Percentiles rank a stretch among this genome's conserved stretches.
Conservation (phyloP, 768 basidiomycete genomes). For the Infundibulicybe gibba region DNA sequence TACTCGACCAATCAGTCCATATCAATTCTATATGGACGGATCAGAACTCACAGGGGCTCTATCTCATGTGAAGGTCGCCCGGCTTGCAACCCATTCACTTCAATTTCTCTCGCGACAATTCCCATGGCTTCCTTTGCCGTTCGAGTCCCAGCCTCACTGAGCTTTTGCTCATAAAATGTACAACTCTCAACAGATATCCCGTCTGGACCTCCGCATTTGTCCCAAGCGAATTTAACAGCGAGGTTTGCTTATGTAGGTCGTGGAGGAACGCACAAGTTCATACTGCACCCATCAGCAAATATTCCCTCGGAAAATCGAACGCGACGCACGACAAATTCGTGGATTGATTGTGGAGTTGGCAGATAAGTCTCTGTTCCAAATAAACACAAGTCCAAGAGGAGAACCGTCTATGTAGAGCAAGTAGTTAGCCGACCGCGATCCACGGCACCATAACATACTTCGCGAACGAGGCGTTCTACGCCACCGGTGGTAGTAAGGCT, state of each 20-base stretch:
- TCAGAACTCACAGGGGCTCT: constrained; percentile 44
- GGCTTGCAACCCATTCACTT: constrained; percentile 53
- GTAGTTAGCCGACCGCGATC: neutral
- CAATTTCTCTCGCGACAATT: constrained; percentile 57
- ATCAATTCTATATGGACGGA: constrained; percentile 1
- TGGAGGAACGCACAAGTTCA: constrained; percentile 57
- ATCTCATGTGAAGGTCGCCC: constrained; percentile 19
- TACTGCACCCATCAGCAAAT: constrained; percentile 36
- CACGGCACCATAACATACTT: constrained; percentile 33
- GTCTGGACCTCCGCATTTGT: constrained; percentile 29
- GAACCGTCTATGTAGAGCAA: constrained; percentile 37
- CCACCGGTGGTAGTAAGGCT: constrained; percentile 49
- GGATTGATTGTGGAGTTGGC: constrained; percentile 48
- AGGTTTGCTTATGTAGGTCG: constrained; percentile 44
- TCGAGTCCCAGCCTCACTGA: constrained; percentile 35
- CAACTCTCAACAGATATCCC: constrained; percentile 37
- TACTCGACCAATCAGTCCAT: constrained; percentile 14
- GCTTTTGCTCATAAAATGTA: constrained; percentile 53
- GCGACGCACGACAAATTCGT: constrained; percentile 58
- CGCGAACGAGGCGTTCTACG: constrained; percentile 47
- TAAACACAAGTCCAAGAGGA: constrained; percentile 50
- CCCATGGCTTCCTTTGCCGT: constrained; percentile 56
- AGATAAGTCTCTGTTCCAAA: constrained; percentile 50
- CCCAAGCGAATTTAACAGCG: constrained; percentile 38
- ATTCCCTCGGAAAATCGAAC: neutral